Evolutionary conservation across 495 filamentous ascomycete genomes (phyloP), one percentile per base, ranked within the genome.

Genomic region (Neurospora discreta): DNA sequence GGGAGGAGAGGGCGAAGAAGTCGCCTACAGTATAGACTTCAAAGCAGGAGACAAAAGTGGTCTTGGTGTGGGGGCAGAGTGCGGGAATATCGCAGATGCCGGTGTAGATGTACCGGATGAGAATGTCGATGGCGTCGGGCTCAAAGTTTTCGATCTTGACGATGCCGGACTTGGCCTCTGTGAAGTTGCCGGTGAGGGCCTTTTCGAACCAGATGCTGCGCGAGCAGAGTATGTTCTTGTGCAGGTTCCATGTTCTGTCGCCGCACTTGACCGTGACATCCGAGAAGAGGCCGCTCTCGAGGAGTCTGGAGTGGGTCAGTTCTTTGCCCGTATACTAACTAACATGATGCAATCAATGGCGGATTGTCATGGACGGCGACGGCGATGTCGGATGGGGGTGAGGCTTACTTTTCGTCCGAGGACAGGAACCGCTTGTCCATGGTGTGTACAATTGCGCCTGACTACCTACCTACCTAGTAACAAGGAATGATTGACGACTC

Each of bases 161-260:
- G 16, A 71, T 8, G 46, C 74, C 69, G 16, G 73, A 73, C n/a
- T 71, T 69, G 6, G 75, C 70, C 43, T 79, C 78, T 68, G 76
- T n/a, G 15, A 76, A 80, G 1, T 26, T 46, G 0, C 78, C 78
- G 5, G 40, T 75, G 7, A 79, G 73, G 8, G 77, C 78, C 71
- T 73, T 76, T 26, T 77, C 52, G 52, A 80, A 80, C 75, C 77
- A 80, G 10, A 41, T 33, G 68, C 74, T 76, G 23, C 78, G 75
- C 38, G 77, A 71, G 73, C 77, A 80, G 23, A 80, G 69, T 6
- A 80, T 80, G 70, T 73, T 76, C 33, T 78, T 79, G 71, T 80
- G 78, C 1, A 79, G 72, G 5, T 74, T 71, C 77, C 75, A 80
- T 18, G 71, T 76, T 42, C 46, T 46, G 65, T 73, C 72, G 33